Evolutionary conservation across 345 rosid genomes (phyloP), one percentile per base, ranked within the genome.

Genomic region (Hypericum androsaemum): DNA sequence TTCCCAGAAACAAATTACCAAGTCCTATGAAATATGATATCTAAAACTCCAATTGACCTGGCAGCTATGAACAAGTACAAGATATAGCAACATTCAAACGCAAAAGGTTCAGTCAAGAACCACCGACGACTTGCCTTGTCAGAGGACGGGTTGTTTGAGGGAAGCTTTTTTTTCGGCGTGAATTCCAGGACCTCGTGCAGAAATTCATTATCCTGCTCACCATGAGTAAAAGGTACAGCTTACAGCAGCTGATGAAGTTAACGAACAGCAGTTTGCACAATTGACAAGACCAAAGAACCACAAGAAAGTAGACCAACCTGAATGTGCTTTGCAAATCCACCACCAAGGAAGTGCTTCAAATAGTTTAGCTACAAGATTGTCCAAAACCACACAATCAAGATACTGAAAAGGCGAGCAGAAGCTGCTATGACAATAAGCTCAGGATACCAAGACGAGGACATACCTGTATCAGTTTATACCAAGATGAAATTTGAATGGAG

Each of bases 281-380:
- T 2, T 10, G 10, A 11, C 22, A 12, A 48, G 22, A 14, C 11
- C 32, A 22, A 1, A 54, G 36, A 46, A 58, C 83, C 37, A 53
- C 32, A 22, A 22, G 32, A 22, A 22, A 1, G 32, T 22, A 22
- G 32, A 22, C 32, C 32, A 22, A 90, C 98, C 95, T 80, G 95
- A 90, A 92, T 81, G 74, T 92, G 98, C 71, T 77, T 92, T 17
- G 76, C 77, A 70, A 92, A 92, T 5, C 98, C 98, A 47, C 97
- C 77, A 7, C 90, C 98, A 56, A 92, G 88, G 54, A 83, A 88
- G 63, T 45, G 90, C 81, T 79, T 92, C 66, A 88, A 48, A 61
- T 69, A 92, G 76, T 85, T 85, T 49, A 88, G 68, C 97, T 92
- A 85, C 59, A 22, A 35, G 60, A 64, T 28, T 5, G 53, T 41